Evolutionary conservation across 2,329 filamentous ascomycete species (phyloP), one percentile per base, ranked within the genome.

Genomic region (Ophiostoma triangulosporum): DNA sequence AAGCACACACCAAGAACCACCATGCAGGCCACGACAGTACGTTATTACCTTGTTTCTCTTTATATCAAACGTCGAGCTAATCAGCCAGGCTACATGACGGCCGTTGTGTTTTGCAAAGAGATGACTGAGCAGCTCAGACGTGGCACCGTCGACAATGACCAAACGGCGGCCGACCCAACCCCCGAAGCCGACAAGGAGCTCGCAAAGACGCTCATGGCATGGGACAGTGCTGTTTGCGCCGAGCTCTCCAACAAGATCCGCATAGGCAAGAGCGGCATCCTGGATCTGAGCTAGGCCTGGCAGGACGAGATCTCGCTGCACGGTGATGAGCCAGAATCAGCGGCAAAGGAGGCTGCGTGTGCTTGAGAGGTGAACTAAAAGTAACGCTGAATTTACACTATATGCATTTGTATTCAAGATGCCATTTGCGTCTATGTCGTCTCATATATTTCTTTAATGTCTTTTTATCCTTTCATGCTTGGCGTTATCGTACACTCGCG

Each of bases 31-130:
- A 53, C 31, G 46, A 56, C 36, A 51, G 51, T 50, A 33, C 9
- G 46, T 49, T 11, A 12, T 26, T 31, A 26, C 3, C n/a, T 11
- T 8, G 8, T 14, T 31, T 11, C 1, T 29, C 24, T 14, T 4
- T 35, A 12, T 35, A n/a, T 35, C 33, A 11, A 14, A 4, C 4
- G 8, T n/a, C 33, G 59, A 56, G 9, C 46, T 49, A 15, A 35
- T 27, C 27, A 12, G 6, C 31, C 12, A 50, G 48, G 48, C 49
- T 53, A 35, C 58, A 72, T 73, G 63, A 73, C 71, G 0, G 69
- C 69, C 0, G 62, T 67, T 11, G 61, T 73, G 1, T 69, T 73
- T 46, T 55, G 67, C 50, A 69, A 68, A 50, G 53, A 58, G 33
- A 50, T 57, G 8, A 61, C 60, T 56, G 53, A 40, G 2, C 27